Evolutionary conservation across 2,329 filamentous ascomycete genomes (phyloP), one percentile per base, ranked within the genome.

Genomic region (Penicillium occitanis): DNA sequence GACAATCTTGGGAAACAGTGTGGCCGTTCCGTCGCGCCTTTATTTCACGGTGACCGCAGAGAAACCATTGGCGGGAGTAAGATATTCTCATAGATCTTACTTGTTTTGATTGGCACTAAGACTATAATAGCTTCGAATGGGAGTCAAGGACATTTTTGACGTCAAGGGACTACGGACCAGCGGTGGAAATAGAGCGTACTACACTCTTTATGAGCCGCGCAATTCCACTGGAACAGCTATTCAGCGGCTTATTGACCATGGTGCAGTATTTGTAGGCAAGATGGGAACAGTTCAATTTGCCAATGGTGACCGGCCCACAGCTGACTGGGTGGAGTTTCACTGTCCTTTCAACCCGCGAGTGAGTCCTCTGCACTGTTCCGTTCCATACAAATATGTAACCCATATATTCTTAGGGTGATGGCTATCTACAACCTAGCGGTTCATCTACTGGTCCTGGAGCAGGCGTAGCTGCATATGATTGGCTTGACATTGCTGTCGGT

Each of bases 91-190:
- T n/a, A 46, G 35, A 10, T 19, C 8, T 10, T 19, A 3, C n/a
- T 46, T 19, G 8, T 46, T 19, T 10, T 46, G 7, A 19, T 46
- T 46, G n/a, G 17, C n/a, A 10, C 42, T 46, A 19, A 46, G 3
- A 46, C n/a, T 46, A 19, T 11, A 19, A 46, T 46, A 46, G 42
- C 42, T 46, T 46, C 82, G 88, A 19, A 73, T 90, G 0, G 87
- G 83, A 0, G 80, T 90, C 65, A 90, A 90, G 73, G 88, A 90
- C 69, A 86, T 88, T 55, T 87, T 82, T 71, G 80, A 87, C 68
- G 74, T 89, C 51, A 81, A 82, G 25, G 88, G 88, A 1, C 74
- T 88, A 0, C 80, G 81, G 14, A 88, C 85, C 0, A 81, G 81
- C 0, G 79, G 84, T 35, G 88, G 87, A 0, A 89, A 87, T 44